Conservation (phyloP, 306 rosid genomes). For the Sophora flavescens region DNA sequence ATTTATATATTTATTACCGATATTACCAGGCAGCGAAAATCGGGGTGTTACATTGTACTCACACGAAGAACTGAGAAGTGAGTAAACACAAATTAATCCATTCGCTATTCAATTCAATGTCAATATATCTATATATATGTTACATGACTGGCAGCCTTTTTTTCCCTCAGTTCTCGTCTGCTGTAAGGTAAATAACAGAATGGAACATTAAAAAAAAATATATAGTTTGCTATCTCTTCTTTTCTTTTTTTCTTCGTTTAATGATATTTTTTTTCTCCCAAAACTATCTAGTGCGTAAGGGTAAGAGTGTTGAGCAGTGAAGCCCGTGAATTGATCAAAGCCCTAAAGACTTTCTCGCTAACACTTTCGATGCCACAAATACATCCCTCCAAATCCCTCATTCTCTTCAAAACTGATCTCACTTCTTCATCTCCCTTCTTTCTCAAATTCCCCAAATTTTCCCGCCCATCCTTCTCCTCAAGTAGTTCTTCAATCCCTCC, state of each 20-base stretch:
- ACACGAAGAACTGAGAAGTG: no score
- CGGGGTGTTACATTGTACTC: no score
- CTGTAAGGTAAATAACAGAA: background rate
- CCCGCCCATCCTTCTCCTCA: conserved; percentile 31
- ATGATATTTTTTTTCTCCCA: no score
- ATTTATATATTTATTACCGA: no score
- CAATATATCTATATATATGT: background rate
- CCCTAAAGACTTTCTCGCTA: conserved; percentile 65
- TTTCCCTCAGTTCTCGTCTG: background rate
- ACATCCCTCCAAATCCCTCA: conserved; percentile 67
- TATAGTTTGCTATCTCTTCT: background rate
- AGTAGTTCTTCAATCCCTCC: conserved; percentile 61
- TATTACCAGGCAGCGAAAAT: no score
- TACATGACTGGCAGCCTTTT: background rate
- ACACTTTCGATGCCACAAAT: conserved; percentile 58
- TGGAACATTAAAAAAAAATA: background rate
- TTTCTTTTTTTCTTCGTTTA: background rate
- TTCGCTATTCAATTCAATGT: conserved; percentile 3
- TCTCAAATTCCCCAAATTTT: conserved; percentile 50
- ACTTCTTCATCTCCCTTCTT: conserved; percentile 72
- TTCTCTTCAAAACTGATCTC: conserved; percentile 61
- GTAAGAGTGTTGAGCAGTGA: conserved; percentile 70
- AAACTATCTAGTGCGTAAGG: conserved; percentile 44
- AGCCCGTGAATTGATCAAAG: conserved; percentile 75
- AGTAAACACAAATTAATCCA: background rate